Evolutionary conservation across 2,329 filamentous ascomycete species (phyloP), one percentile per base, ranked within the genome.

Genomic region (Apiospora phragmitis): DNA sequence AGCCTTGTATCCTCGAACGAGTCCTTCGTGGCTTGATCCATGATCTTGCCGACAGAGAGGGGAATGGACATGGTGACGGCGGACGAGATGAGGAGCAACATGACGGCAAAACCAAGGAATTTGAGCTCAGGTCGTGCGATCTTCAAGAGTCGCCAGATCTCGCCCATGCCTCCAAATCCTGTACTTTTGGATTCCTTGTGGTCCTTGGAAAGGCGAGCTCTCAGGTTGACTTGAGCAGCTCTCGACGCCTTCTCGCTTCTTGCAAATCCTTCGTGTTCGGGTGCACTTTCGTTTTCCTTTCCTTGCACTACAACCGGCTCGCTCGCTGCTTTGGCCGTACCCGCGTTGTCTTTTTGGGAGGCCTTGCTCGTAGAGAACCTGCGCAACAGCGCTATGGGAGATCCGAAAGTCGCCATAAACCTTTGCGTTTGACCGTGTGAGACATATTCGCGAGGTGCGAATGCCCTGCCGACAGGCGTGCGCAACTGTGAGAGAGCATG

Each of bases 51-150:
- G 74, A 99, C 97, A 0, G 95, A 97, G 79, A 98, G 97, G 1
- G 96, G 96, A 71, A 99, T 93, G 2, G 94, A 95, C 93, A 99
- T 97, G 70, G 95, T 97, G 75, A 99, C 94, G 68, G 91, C 89
- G 4, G 95, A 98, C 21, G 95, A 98, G 73, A 98, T 87, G 71
- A 99, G 86, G 68, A 99, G 86, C 79, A 97, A 93, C 70, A 92
- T 80, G 79, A 98, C 95, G 4, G 97, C 97, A 73, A 93, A 82
- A 8, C 86, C 87, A 21, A 99, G 89, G 81, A 93, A 92, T 78
- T 87, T 91, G 41, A 93, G 83, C 83, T 99, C 96, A 3, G 95
- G 95, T 70, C 89, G 88, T 16, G 96, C 96, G 79, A 99, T 96
- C 81, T 92, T 94, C 80, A 99, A 87, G 76, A 99, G 84, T 68